Conservation (phyloP, 108 stramenopile genomes). For the Skeletonema menzelii region DNA sequence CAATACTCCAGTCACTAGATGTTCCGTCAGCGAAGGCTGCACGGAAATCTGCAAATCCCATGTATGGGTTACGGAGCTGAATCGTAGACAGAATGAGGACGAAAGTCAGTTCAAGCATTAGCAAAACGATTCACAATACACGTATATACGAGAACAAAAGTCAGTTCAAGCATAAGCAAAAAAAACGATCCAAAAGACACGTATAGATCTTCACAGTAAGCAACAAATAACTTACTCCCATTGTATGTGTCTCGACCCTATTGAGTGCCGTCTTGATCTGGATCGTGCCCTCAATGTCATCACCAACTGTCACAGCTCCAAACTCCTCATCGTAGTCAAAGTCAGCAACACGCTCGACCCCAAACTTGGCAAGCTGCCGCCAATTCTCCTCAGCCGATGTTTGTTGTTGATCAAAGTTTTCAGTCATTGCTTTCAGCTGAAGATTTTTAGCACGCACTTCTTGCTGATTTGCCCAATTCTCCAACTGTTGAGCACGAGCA, state of each 20-base stretch:
- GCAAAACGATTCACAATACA: background rate
- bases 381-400: constrained; percentile 64
- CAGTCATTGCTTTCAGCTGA: constrained; percentile 59
- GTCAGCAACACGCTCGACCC: constrained; percentile 77
- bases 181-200: background rate
- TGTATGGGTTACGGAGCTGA: constrained; percentile 72
- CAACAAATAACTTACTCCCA: constrained; percentile 42
- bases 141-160: background rate
- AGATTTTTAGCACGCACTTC: constrained; percentile 65
- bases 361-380: constrained; percentile 79
- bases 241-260: constrained; percentile 54
- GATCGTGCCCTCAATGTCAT: constrained; percentile 60
- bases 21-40: constrained; percentile 79
- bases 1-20: constrained; percentile 58
- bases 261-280: constrained; percentile 54
- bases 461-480: constrained; percentile 90
- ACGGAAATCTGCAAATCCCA: constrained; percentile 91
- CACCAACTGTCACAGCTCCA: constrained; percentile 65
- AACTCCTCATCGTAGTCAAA: constrained; percentile 78
- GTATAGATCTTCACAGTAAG: background rate
- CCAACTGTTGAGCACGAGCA: constrained; percentile 77
- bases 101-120: background rate
- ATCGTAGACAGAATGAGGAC: background rate
- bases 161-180: background rate
- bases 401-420: constrained; percentile 53